phyloP scores from a whole-genome alignment of 2,329 filamentous ascomycete genomes.

The Macrophomina phaseolina region DNA sequence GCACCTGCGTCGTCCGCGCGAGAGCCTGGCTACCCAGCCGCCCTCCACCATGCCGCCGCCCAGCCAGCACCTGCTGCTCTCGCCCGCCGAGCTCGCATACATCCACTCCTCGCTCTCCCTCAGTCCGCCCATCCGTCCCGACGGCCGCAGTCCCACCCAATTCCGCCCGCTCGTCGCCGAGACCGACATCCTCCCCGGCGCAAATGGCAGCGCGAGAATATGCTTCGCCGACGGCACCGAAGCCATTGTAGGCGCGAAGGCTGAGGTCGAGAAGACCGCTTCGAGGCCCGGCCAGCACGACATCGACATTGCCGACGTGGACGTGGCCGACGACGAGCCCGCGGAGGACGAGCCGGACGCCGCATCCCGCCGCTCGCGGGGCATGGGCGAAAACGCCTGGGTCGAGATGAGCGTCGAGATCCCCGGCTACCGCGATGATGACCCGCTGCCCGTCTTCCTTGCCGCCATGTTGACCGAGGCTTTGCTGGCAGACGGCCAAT shows the following conservation, averaged over 20 bases:
- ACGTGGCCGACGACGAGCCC: conserved; percentile 47
- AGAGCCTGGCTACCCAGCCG: background rate
- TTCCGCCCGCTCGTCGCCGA: conserved; percentile 92
- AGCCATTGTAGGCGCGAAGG: conserved; percentile 94
- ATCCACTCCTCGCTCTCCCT: conserved; percentile 86
- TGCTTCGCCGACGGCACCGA: conserved; percentile 96
- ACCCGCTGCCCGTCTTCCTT: conserved; percentile 85
- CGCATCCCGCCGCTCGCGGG: conserved; percentile 32
- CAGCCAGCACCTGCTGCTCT: conserved; percentile 72
- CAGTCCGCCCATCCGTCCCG: conserved; percentile 83
- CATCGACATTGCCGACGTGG: conserved; percentile 45
- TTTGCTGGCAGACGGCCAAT: conserved; percentile 72
- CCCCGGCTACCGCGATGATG: conserved; percentile 87
- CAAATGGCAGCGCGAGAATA: conserved; percentile 91
- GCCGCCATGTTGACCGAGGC: conserved; percentile 88
- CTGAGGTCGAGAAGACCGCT: conserved; percentile 81
- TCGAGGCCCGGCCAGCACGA: conserved; percentile 37
- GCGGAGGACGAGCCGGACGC: conserved; percentile 35
- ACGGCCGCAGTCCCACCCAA: conserved; percentile 80
- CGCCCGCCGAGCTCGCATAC: conserved; percentile 94
- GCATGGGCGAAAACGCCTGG: conserved; percentile 70
- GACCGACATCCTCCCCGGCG: conserved; percentile 83
- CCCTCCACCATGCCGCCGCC: conserved; percentile 40
- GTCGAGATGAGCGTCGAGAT: conserved; percentile 92
- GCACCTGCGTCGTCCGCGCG: conserved; percentile 28